Evolutionary conservation across 768 basidiomycete genomes (phyloP).

Genomic region (Leccinum ochraceum): DNA sequence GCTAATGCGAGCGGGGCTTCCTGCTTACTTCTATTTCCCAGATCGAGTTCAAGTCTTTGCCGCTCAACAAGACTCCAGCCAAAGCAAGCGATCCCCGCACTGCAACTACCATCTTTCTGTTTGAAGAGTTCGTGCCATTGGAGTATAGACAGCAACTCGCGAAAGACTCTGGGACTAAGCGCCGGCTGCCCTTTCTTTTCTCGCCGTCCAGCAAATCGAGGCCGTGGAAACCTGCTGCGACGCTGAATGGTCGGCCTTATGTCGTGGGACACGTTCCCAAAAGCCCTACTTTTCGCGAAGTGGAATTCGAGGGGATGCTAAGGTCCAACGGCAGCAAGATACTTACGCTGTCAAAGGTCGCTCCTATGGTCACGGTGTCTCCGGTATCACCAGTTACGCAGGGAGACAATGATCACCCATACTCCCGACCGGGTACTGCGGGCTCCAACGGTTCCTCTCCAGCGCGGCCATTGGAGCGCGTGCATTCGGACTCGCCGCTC

Average conservation of each 20-base stretch:
- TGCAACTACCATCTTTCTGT: constrained; percentile 70
- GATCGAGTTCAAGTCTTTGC: constrained; percentile 87
- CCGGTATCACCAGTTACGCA: constrained; percentile 25
- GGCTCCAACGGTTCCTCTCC: constrained; percentile 17
- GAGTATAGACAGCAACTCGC: constrained; percentile 81
- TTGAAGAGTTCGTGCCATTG: constrained; percentile 91
- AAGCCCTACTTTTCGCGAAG: constrained; percentile 57
- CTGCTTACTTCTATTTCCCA: constrained; percentile 38
- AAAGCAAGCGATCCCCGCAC: constrained; percentile 65
- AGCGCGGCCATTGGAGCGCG: constrained; percentile 27
- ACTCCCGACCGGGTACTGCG: constrained; percentile 27
- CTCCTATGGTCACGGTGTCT: constrained; percentile 27
- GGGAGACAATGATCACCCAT: constrained; percentile 35
- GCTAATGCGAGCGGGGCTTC: neutral
- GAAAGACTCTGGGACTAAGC: constrained; percentile 50
- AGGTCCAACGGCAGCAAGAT: constrained; percentile 52
- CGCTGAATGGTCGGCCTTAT: constrained; percentile 78
- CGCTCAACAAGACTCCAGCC: constrained; percentile 35
- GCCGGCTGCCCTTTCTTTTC: constrained; percentile 73
- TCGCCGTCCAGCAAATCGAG: constrained; percentile 46
- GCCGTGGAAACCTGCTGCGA: constrained; percentile 82
- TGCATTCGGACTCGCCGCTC: constrained; percentile 29
- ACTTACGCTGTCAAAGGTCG: constrained; percentile 31
- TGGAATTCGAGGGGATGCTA: constrained; percentile 79
- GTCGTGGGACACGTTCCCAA: constrained; percentile 59